Conservation (phyloP, 345 rosid species). For the Draba incana region DNA sequence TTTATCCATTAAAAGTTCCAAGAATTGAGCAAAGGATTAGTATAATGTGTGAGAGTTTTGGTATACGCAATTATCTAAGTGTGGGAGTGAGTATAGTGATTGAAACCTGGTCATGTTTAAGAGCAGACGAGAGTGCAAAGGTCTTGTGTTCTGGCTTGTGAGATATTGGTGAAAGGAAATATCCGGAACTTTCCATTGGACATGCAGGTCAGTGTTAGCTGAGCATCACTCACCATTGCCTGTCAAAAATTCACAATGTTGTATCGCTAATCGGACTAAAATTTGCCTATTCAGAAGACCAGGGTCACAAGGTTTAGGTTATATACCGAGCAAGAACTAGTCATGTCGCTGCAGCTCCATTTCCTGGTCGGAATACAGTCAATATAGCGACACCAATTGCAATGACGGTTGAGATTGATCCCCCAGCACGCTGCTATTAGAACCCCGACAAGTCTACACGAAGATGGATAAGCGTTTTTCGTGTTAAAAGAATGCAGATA, state of each 20-base stretch:
- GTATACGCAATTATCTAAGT: slow-evolving; percentile 26
- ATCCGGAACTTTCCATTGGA: slow-evolving; percentile 66
- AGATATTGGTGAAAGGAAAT: slow-evolving; percentile 63
- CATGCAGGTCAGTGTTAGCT: slow-evolving; percentile 70
- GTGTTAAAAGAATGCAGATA: slow-evolving; percentile 13
- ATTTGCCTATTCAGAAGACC: not conserved
- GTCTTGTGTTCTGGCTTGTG: slow-evolving; percentile 61
- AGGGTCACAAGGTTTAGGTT: slow-evolving; percentile 15
- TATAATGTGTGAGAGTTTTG: slow-evolving; percentile 10
- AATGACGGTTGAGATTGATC: slow-evolving; percentile 58
- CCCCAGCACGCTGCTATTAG: slow-evolving; percentile 53
- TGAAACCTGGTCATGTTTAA: slow-evolving; percentile 26
- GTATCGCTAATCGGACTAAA: not conserved
- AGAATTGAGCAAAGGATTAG: not conserved
- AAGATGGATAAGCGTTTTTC: slow-evolving; percentile 10
- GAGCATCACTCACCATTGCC: slow-evolving; percentile 57
- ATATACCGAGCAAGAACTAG: slow-evolving; percentile 69
- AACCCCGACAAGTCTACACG: slow-evolving; percentile 56
- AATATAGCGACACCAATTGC: slow-evolving; percentile 69
- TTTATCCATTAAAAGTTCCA: slow-evolving; percentile 15
- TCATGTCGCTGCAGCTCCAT: slow-evolving; percentile 78
- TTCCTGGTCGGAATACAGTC: slow-evolving; percentile 67
- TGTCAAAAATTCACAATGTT: slow-evolving; percentile 39
- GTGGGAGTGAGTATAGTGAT: slow-evolving; percentile 8
- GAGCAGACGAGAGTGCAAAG: slow-evolving; percentile 82